Percentiles rank a stretch among this genome's conserved stretches.
phyloP scores from a whole-genome alignment of 108 stramenopile genomes.

The Chaetoceros tenuissimus region DNA sequence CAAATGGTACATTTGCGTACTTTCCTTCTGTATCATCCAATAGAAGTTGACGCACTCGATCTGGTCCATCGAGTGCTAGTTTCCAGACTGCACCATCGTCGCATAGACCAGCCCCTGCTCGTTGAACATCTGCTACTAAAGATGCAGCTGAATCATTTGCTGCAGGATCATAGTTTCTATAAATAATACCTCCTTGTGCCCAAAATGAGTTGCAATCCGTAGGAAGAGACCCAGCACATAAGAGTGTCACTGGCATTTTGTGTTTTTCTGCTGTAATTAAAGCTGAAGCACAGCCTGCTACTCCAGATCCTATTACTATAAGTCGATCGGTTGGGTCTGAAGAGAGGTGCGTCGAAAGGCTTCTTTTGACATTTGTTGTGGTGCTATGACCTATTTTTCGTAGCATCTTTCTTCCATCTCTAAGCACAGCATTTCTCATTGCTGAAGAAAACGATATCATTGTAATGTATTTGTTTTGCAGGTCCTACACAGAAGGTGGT shows the following conservation, averaged over 20 bases:
- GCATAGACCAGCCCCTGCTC: slow-evolving; percentile 81
- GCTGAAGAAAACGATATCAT: too few relatives aligned
- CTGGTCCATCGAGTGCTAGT: slow-evolving; percentile 82
- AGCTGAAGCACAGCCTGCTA: slow-evolving; percentile 76
- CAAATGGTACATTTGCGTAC: slow-evolving; percentile 51
- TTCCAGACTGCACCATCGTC: slow-evolving; percentile 77
- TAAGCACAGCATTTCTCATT: too few relatives aligned
- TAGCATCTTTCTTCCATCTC: too few relatives aligned
- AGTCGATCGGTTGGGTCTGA: slow-evolving; percentile 33
- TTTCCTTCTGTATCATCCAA: slow-evolving; percentile 22
- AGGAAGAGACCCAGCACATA: slow-evolving; percentile 53
- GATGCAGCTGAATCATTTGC: slow-evolving; percentile 57
- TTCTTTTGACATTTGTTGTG: too few relatives aligned
- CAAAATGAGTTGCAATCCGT: slow-evolving; percentile 93
- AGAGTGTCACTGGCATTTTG: slow-evolving; percentile 58
- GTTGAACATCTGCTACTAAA: slow-evolving; percentile 76
- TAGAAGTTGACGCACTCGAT: slow-evolving; percentile 71
- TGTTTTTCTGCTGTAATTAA: slow-evolving; percentile 62
- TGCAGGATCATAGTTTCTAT: slow-evolving; percentile 51
- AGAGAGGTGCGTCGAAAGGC: background rate
- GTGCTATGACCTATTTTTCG: too few relatives aligned
- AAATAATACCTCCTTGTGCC: slow-evolving; percentile 97
- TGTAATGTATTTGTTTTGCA: too few relatives aligned
- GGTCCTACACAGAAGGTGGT: too few relatives aligned
- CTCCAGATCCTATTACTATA: slow-evolving; percentile 72